Conservation (phyloP, 306 rosid species). For the Sicyos edulis region DNA sequence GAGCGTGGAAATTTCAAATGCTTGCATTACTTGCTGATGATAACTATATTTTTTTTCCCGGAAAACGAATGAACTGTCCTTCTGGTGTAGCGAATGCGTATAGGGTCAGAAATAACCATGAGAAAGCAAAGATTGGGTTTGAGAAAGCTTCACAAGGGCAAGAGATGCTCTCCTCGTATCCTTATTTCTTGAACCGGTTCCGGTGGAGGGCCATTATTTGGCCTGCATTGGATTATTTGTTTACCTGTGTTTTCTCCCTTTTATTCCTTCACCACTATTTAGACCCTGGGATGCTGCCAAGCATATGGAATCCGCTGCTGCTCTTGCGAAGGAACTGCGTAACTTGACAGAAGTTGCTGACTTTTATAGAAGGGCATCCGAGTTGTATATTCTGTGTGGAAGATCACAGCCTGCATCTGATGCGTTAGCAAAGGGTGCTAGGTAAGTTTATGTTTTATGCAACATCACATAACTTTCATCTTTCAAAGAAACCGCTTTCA, state of each 20-base stretch:
- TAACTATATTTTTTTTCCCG: background rate
- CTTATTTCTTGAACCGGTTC: slow-evolving; percentile 28
- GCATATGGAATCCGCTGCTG: slow-evolving; percentile 96
- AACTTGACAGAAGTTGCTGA: slow-evolving; percentile 75
- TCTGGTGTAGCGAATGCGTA: slow-evolving; percentile 65
- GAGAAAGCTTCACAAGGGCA: slow-evolving; percentile 97
- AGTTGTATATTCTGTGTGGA: slow-evolving; percentile 64
- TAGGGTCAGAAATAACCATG: slow-evolving; percentile 59
- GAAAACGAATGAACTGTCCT: slow-evolving; percentile 13
- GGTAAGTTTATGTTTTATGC: slow-evolving; percentile 38
- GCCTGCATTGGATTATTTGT: background rate
- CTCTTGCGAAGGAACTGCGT: slow-evolving; percentile 74
- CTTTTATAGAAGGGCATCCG: slow-evolving; percentile 81
- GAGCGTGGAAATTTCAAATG: background rate
- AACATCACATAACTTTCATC: background rate
- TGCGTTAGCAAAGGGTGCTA: slow-evolving; percentile 89
- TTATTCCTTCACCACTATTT: slow-evolving; percentile 19
- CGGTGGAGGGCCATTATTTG: background rate
- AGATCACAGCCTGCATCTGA: slow-evolving; percentile 95
- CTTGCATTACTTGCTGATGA: background rate
- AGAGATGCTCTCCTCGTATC: slow-evolving; percentile 95
- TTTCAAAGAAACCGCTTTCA: background rate
- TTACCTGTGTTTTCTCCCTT: slow-evolving; percentile 9
- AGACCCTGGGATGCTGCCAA: slow-evolving; percentile 99
- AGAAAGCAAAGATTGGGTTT: slow-evolving; percentile 75